These are phyloP conservation scores for Ogataea pini DNA, from an alignment of 805 yeast genomes.

Conservation along the genomic window DNA sequence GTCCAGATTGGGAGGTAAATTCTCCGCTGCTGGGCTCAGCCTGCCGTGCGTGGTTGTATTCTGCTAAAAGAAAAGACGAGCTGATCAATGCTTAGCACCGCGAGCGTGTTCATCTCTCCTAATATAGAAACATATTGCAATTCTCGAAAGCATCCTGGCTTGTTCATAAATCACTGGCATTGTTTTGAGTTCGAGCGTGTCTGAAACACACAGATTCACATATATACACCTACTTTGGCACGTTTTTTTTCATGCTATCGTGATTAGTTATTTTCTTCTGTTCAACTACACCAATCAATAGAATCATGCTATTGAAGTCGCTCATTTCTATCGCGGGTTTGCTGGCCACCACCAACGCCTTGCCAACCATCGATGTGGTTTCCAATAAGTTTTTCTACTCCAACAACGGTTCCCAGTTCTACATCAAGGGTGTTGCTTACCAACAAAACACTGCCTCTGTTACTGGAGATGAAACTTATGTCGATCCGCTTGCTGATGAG, in stretches of 20 bases:
- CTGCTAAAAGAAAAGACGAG: conserved; percentile 8
- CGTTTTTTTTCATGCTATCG: not conserved
- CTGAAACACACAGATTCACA: not conserved
- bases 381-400: conserved; percentile 80
- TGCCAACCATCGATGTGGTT: conserved; percentile 56
- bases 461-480: conserved; percentile 36
- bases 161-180: not conserved
- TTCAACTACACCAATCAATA: not conserved
- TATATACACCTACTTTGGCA: not conserved
- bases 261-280: not conserved
- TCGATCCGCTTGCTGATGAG: conserved; percentile 79
- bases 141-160: not conserved
- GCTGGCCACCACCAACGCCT: conserved; percentile 26
- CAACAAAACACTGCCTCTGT: conserved; percentile 63
- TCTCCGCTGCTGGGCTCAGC: not conserved
- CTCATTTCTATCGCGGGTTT: conserved; percentile 18
- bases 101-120: not conserved
- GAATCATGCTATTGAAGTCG: conserved; percentile 16
- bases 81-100: not conserved
- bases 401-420: conserved; percentile 77
- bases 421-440: conserved; percentile 84
- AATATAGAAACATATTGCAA: not conserved
- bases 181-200: not conserved
- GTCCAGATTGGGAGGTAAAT: not conserved
- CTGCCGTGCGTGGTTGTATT: not conserved